Evolutionary conservation across 805 yeast species (phyloP), one percentile per base, ranked within the genome.

Genomic region (Diddensiella transvaalensis): DNA sequence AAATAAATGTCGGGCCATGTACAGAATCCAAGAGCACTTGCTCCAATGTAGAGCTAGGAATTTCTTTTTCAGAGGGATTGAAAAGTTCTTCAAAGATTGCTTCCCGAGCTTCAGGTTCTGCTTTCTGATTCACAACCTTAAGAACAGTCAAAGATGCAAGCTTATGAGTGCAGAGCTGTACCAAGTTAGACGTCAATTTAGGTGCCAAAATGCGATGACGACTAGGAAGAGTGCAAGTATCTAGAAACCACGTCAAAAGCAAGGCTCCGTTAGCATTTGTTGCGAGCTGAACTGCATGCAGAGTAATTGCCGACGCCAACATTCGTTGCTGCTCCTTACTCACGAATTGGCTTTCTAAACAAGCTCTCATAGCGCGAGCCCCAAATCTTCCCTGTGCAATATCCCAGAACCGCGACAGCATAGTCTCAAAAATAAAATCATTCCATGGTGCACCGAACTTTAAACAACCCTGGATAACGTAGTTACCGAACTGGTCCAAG

Each of bases 401-500:
- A 44, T 80, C 82, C 75, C 87, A 71, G 60, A 93, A 88, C 55
- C 84, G 79, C 39, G 86, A 78, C 51, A 88, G 68, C 54, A 90
- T 80, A 11, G 87, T 77, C 66, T 90, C 96, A 64, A 87, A 85
- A 37, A 93, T 85, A 61, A 91, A 91, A 61, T 87, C 88, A 62
- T 86, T 87, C 77, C 83, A 89, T 0, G 96, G 96, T 4, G 85
- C 69, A 0, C 91, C 93, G 70, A 90, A 91, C 62, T 87, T 87
- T 56, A 90, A 75, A 60, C 96, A 93, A 48, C 97, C 87, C 68
- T 93, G 99, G 47, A 93, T 79, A 15, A 90, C 97, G 65, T 93
- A 93, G 66, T 93, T 93, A 52, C 98, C 99, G 72, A 86, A 93
- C 64, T 93, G 98, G 63, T 93, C 99, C 61, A 89, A 83, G 63